phyloP scores from a whole-genome alignment of 305 asterid genomes.

The Caryopteris hybrid region DNA sequence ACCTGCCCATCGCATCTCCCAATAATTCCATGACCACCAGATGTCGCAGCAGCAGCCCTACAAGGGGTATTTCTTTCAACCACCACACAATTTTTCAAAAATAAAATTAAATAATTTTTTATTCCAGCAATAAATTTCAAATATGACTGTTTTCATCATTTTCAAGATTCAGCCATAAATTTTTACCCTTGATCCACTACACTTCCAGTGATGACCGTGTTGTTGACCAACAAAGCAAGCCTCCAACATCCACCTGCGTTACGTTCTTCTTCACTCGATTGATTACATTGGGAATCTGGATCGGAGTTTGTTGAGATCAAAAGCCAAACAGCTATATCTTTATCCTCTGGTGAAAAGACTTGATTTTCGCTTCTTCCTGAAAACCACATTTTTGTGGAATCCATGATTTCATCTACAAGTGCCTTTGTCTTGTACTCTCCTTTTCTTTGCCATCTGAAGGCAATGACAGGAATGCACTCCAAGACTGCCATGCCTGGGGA shows the following conservation, averaged over 20 bases:
- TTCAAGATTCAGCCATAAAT: background rate
- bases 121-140: background rate
- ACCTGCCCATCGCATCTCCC: slow-evolving; percentile 74
- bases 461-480: slow-evolving; percentile 61
- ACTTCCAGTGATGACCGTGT: slow-evolving; percentile 63
- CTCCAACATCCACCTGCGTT: slow-evolving; percentile 43
- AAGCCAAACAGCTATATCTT: slow-evolving; percentile 73
- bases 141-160: background rate
- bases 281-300: slow-evolving; percentile 31
- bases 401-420: slow-evolving; percentile 46
- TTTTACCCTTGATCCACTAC: slow-evolving; percentile 63
- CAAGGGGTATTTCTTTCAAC: slow-evolving; percentile 23
- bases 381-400: slow-evolving; percentile 54
- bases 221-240: slow-evolving; percentile 75
- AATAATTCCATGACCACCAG: slow-evolving; percentile 68
- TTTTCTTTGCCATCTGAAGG: slow-evolving; percentile 60
- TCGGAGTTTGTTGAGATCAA: slow-evolving; percentile 54
- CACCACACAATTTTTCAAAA: background rate
- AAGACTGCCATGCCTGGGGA: slow-evolving; percentile 52
- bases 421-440: slow-evolving; percentile 33
- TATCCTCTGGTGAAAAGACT: slow-evolving; percentile 35
- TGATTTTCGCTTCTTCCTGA: slow-evolving; percentile 29
- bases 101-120: background rate
- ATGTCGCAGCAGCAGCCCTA: slow-evolving; percentile 66
- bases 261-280: slow-evolving; percentile 33